These are phyloP conservation scores for Dactylellina cionopaga DNA, from an alignment of 2,329 filamentous ascomycete genomes.

Conservation along the genomic window DNA sequence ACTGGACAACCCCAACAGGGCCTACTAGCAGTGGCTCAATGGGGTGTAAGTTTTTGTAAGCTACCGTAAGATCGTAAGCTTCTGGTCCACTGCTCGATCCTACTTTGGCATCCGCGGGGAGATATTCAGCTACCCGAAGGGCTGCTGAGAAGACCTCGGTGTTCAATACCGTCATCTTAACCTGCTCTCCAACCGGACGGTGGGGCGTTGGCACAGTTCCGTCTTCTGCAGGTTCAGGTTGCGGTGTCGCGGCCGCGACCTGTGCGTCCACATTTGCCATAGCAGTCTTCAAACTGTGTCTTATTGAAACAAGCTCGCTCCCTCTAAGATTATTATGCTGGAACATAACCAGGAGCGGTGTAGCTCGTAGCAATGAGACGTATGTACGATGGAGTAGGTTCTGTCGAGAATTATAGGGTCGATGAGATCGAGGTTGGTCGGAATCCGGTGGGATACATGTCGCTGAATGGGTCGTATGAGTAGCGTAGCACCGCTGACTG, in stretches of 20 bases:
- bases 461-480: slow-evolving; percentile 31
- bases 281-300: slow-evolving; percentile 73
- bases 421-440: slow-evolving; percentile 82
- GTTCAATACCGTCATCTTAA: slow-evolving; percentile 79
- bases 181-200: slow-evolving; percentile 67
- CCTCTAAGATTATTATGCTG: slow-evolving; percentile 81
- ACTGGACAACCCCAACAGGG: slow-evolving; percentile 79
- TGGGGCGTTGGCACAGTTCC: slow-evolving; percentile 20
- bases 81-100: slow-evolving; percentile 55
- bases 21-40: slow-evolving; percentile 82
- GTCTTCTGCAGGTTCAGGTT: slow-evolving; percentile 23
- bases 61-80: slow-evolving; percentile 65
- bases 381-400: slow-evolving; percentile 88
- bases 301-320: slow-evolving; percentile 76
- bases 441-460: slow-evolving; percentile 31
- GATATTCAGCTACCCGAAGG: slow-evolving; percentile 86
- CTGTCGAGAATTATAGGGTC: slow-evolving; percentile 86
- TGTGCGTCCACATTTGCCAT: slow-evolving; percentile 71
- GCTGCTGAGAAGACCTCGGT: slow-evolving; percentile 89
- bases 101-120: slow-evolving; percentile 56
- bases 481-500: slow-evolving; percentile 40
- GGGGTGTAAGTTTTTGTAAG: slow-evolving; percentile 67
- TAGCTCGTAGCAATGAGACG: slow-evolving; percentile 84
- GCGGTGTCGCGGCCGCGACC: slow-evolving; percentile 13
- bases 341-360: slow-evolving; percentile 86